Percentiles rank a stretch among this genome's conserved stretches.
Conservation (phyloP, 257 asterid species). For the Cordia subcordata region DNA sequence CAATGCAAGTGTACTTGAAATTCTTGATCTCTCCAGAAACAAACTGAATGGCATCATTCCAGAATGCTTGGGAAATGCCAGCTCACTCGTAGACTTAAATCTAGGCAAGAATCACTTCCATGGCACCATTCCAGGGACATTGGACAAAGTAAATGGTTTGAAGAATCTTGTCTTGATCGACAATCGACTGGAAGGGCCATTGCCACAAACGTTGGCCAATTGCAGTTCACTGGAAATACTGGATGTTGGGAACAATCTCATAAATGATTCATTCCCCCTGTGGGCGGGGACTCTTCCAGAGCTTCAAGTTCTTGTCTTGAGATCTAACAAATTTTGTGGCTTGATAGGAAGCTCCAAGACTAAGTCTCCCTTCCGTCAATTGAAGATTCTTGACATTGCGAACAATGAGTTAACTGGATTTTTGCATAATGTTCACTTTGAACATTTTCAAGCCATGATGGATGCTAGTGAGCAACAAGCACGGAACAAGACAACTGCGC, state of each 20-base stretch:
- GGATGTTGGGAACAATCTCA: slow-evolving; percentile 19
- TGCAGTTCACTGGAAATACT: slow-evolving; percentile 15
- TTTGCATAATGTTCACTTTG: neutral
- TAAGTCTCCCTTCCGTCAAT: slow-evolving; percentile 7
- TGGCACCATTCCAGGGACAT: slow-evolving; percentile 8
- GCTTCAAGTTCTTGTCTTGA: slow-evolving; percentile 23
- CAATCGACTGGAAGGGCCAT: slow-evolving; percentile 10
- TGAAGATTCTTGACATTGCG: slow-evolving; percentile 18
- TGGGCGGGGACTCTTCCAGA: slow-evolving; percentile 20
- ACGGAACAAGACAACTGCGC: neutral
- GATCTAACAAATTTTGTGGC: slow-evolving; percentile 11
- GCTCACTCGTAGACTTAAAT: slow-evolving; percentile 2
- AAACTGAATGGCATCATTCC: slow-evolving; percentile 17
- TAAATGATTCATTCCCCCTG: slow-evolving; percentile 22
- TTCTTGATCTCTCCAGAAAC: slow-evolving; percentile 10
- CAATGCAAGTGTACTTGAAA: neutral
- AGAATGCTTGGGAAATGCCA: slow-evolving; percentile 7
- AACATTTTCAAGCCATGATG: slow-evolving; percentile 17
- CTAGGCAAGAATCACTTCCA: slow-evolving; percentile 2
- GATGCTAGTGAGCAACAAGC: neutral
- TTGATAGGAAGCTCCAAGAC: neutral
- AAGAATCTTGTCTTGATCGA: slow-evolving; percentile 1
- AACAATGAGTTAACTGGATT: neutral
- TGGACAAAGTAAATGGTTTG: neutral
- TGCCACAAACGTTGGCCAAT: slow-evolving; percentile 12